Base-by-base conservation (phyloP, 495 filamentous ascomycete species). In the Chaetomium tenue region DNA sequence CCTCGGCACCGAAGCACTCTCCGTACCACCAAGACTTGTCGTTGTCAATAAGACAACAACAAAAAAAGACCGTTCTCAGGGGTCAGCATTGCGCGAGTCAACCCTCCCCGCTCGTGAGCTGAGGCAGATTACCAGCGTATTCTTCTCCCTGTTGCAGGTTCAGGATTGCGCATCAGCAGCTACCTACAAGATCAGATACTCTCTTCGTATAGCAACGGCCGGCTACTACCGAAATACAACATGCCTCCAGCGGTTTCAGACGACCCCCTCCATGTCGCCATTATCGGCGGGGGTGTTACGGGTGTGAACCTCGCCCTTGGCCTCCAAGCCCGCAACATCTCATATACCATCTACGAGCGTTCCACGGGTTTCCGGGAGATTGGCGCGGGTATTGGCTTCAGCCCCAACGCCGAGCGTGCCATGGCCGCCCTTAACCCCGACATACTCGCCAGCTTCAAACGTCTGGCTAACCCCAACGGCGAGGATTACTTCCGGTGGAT, bases 201-300 rank as follows among this genome's bases (percentile, higher is more conserved):
- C 33, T 37, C 33, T 37, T 37, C 5, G 9, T 12, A 7, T 37
- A 37, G 11, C 33, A 5, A 1, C 33, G 6, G 9, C 33, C 1
- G 5, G 33, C 33, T 37, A 9, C 8, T 37, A 7, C 33, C 33
- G 33, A 37, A 37, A 20, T 13, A 20, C 26, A 52, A 23, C 59
- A 33, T 25, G 70, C 66, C 52, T 61, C 82, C 61, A 16, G 9
- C 12, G 20, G 22, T 20, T n/a, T 11, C 26, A 47, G 5, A 48
- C 22, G 59, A 65, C 22, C 3, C 28, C 40, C 63, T 81, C 46
- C 74, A 71, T 56, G 67, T 87, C 59, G 85, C 84, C 61, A 85
- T 88, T 55, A 72, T 88, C 51, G 86, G 86, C 58, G 85, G 78
- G 39, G 86, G 86, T 13, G 86, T 88, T 53, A 81, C 83, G 1